Base-by-base conservation (phyloP, 805 yeast genomes). In the Yamadazyma tumulicola region DNA sequence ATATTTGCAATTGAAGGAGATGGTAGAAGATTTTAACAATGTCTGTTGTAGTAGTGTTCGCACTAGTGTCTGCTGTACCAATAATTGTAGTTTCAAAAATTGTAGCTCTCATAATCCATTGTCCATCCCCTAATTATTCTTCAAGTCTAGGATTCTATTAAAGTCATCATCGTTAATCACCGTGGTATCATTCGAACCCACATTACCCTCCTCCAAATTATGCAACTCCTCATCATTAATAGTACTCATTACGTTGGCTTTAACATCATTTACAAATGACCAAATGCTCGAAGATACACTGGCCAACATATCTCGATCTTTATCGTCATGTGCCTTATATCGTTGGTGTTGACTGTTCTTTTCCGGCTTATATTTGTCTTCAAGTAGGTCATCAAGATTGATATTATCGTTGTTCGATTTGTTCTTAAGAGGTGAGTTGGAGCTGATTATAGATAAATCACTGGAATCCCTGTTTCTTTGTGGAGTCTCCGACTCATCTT, bases 241-340 rank as follows among this genome's bases (percentile, higher is more conserved):
- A 16, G 39, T 32, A 26, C 28, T 42, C 30, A 42, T 41, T 6
- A 63, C 64, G 39, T 62, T 63, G 27, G 52, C 27, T 26, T 61
- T 63, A 12, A 67, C 63, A 34, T 67, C 72, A 39, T 60, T 64
- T 15, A 67, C 68, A 47, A 67, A 67, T 4, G 68, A 44, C 72
- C 72, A 67, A 12, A 67, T 54, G 9, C 68, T 61, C 12, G 61
- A 48, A 6, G 69, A 60, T 3, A 67, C 72, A 4, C 60, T 52
- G 40, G 65, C 68, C 16, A 67, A 42, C 66, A 67, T 54, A 35
- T 66, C 69, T 11, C 64, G 69, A 13, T 15, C 26, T 12, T 17
- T 28, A 8, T 19, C 7, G 14, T 7, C 14, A 24, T 24, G 14
- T 12, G 8, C 14, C 6, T 6, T 7, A 11, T 24, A 24, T n/a